These are phyloP conservation scores for Candida nanaspora DNA, from an alignment of 805 yeast species.

Conservation along the genomic window DNA sequence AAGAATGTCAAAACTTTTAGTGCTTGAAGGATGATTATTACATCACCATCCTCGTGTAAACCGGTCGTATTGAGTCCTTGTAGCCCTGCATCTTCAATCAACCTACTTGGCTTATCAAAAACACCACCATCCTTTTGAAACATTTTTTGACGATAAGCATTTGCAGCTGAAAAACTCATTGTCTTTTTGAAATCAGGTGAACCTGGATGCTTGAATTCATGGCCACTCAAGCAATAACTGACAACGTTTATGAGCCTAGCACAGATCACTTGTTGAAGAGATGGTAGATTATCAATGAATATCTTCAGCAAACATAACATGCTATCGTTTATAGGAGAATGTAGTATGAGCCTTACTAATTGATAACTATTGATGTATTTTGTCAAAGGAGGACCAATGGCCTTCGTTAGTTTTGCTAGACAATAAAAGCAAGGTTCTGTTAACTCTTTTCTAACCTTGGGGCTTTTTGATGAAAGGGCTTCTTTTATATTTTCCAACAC, in stretches of 20 bases:
- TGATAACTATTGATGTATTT: constrained; percentile 76
- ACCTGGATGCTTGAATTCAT: constrained; percentile 76
- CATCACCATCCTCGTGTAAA: constrained; percentile 23
- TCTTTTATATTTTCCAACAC: constrained; percentile 80
- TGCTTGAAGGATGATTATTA: constrained; percentile 60
- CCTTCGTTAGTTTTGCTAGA: constrained; percentile 74
- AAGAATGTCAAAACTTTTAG: constrained; percentile 70
- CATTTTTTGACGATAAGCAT: constrained; percentile 70
- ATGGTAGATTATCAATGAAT: constrained; percentile 68
- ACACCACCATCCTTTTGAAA: constrained; percentile 58
- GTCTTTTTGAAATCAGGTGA: constrained; percentile 61
- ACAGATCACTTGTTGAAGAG: constrained; percentile 66
- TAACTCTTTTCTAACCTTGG: constrained; percentile 59
- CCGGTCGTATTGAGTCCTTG: constrained; percentile 14
- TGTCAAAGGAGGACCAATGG: constrained; percentile 90
- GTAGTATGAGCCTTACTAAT: constrained; percentile 67
- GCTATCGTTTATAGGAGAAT: constrained; percentile 77
- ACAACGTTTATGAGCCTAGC: constrained; percentile 63
- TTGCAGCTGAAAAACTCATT: constrained; percentile 60
- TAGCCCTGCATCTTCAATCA: constrained; percentile 12
- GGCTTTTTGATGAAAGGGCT: constrained; percentile 56
- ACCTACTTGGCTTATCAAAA: constrained; percentile 4
- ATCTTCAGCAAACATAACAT: constrained; percentile 70
- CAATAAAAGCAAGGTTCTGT: constrained; percentile 87
- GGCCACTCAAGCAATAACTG: constrained; percentile 74